phyloP scores from a whole-genome alignment of 2,329 filamentous ascomycete species.

The Neonectria faginata region DNA sequence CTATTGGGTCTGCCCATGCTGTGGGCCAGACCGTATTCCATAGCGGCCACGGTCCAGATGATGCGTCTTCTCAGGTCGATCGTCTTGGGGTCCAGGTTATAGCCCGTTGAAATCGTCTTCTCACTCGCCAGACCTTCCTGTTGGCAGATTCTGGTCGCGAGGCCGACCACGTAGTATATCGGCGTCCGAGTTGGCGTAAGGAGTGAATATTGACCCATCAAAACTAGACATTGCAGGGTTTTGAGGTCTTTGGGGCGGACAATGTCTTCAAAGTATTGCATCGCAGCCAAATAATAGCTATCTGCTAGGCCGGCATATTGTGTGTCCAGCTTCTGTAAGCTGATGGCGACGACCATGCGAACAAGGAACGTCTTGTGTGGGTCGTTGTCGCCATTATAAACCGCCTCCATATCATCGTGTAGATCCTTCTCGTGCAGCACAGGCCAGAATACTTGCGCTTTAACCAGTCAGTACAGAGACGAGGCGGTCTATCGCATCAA shows the following conservation, averaged over 20 bases:
- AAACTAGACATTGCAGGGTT: conserved; percentile 87
- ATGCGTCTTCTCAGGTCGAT: conserved; percentile 90
- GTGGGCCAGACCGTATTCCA: conserved; percentile 90
- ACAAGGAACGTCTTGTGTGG: conserved; percentile 89
- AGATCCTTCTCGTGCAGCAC: conserved; percentile 87
- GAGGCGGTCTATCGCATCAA: conserved; percentile 3
- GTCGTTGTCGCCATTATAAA: conserved; percentile 80
- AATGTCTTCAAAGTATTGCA: conserved; percentile 84
- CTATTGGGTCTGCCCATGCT: conserved; percentile 88
- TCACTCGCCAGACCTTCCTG: conserved; percentile 90
- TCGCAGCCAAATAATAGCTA: conserved; percentile 91
- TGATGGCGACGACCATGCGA: conserved; percentile 93
- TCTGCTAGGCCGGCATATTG: conserved; percentile 94
- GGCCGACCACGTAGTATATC: conserved; percentile 91
- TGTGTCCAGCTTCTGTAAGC: conserved; percentile 89
- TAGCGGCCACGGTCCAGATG: conserved; percentile 87
- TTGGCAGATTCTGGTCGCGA: conserved; percentile 88
- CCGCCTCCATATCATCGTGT: conserved; percentile 79
- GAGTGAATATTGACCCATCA: conserved; percentile 92
- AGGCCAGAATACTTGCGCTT: conserved; percentile 90
- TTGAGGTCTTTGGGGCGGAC: conserved; percentile 89
- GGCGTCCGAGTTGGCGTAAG: conserved; percentile 92
- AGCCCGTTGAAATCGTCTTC: conserved; percentile 79
- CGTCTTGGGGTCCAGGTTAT: conserved; percentile 75
- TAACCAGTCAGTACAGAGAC: conserved; percentile 28